Percentiles rank a stretch among this genome's conserved stretches.
phyloP scores from a whole-genome alignment of 495 filamentous ascomycete species.

The Podospora pseudopauciseta region DNA sequence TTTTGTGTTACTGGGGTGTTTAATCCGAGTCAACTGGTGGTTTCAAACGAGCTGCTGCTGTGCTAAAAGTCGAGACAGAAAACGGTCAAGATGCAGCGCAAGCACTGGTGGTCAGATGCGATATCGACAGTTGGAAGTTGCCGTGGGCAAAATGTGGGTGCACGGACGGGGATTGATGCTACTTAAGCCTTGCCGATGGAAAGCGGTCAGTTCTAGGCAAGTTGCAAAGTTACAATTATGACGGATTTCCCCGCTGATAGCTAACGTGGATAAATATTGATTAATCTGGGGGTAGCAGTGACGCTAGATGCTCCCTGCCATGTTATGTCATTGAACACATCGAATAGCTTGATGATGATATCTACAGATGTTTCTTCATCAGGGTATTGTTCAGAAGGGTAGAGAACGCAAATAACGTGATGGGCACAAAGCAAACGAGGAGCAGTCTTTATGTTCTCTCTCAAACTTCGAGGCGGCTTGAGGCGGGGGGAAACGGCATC shows the following conservation, averaged over 20 bases:
- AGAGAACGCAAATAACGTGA: not conserved
- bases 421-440: not conserved
- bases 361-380: not conserved
- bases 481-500: not conserved
- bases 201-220: conserved; percentile 2
- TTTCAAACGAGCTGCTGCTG: not conserved
- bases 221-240: not conserved
- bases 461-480: not conserved
- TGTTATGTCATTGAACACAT: not conserved
- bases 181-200: conserved; percentile 2
- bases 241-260: not conserved
- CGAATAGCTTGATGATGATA: not conserved
- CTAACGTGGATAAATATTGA: not conserved
- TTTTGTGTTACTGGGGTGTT: conserved; percentile 24
- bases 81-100: conserved; percentile 4
- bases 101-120: not conserved
- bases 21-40: not conserved
- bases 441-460: not conserved
- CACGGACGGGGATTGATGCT: conserved; percentile 17
- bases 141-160: conserved; percentile 22
- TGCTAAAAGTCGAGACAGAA: conserved; percentile 3
- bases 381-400: not conserved
- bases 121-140: conserved; percentile 6
- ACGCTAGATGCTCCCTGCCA: not conserved
- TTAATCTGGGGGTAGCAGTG: not conserved